Evolutionary conservation across 2,329 filamentous ascomycete species (phyloP).

Genomic region (Anisogramma anomala): DNA sequence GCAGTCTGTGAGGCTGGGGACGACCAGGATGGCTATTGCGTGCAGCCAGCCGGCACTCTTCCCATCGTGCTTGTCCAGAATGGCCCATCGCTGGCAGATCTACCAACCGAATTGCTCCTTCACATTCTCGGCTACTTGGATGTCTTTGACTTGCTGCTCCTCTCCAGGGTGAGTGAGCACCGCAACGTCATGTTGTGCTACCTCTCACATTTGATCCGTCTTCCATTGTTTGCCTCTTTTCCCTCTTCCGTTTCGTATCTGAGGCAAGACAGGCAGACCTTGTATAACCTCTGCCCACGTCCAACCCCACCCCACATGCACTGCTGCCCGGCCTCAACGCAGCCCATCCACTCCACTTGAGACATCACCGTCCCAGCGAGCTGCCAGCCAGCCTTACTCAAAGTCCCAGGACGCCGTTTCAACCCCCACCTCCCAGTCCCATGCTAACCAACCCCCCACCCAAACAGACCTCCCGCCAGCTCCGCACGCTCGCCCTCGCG

Average conservation of each 20-base stretch:
- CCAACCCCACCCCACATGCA: not conserved
- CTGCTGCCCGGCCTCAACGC: not conserved
- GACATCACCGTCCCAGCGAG: too few species aligned
- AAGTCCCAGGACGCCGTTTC: too few species aligned
- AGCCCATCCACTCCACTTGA: not conserved
- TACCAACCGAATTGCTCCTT: constrained; percentile 47
- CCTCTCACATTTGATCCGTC: not conserved
- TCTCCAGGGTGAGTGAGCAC: constrained; percentile 40
- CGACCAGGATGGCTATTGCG: not conserved
- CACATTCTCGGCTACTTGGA: constrained; percentile 46
- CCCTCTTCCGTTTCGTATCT: not conserved
- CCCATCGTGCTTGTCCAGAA: not conserved
- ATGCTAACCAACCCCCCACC: not conserved
- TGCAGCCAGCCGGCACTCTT: not conserved
- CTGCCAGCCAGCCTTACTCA: too few species aligned
- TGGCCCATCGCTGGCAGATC: constrained; percentile 15
- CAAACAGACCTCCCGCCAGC: constrained; percentile 49
- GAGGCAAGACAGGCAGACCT: too few species aligned
- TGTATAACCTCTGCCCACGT: too few species aligned
- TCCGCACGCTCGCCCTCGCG: constrained; percentile 50
- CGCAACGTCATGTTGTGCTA: not conserved
- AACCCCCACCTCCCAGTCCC: not conserved
- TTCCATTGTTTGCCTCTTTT: not conserved
- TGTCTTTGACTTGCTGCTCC: constrained; percentile 42
- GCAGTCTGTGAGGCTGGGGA: not conserved